Evolutionary conservation across 2,329 filamentous ascomycete species (phyloP), one percentile per base, ranked within the genome.

Genomic region (Pestalotiopsis sp.): DNA sequence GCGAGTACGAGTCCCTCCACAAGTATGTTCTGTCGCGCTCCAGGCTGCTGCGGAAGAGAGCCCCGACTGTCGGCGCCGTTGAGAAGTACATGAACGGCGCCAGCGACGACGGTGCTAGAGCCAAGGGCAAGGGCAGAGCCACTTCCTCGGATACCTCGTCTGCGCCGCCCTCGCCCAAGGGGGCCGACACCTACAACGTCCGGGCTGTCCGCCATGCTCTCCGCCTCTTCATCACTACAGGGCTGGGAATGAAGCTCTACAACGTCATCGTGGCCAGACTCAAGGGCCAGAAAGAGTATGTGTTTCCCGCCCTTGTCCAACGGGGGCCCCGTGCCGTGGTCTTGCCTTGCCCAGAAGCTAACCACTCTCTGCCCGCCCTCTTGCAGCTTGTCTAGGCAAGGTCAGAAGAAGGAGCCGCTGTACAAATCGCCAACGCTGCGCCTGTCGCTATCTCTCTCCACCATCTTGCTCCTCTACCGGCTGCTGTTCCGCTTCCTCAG

Each of bases 401-500:
- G 71, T 3, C 71, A 77, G 67, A 78, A 85, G 73, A 88, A 86
- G 73, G 81, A 86, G 57, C 84, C 88, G 0, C 81, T 90, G 17
- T 86, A 88, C 81, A 88, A 87, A 70, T 93, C 91, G 0, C 85
- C 91, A 0, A 92, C 92, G 27, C 84, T 96, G 64, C 89, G 94
- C 67, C 85, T 97, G 11, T 95, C 94, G 0, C 84, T 95, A 9
- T 96, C 94, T 0, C 86, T 98, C 14, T 95, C 94, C 17, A 88
- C 93, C 2, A 94, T 98, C 71, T 87, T 98, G 23, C 89, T 98
- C 58, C 89, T 97, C 70, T 96, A 99, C 79, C 90, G 96, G 38
- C 85, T 97, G 1, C 89, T 98, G 31, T 94, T 95, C 82, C 93
- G 95, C 69, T 97, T 98, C 85, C 93, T 98, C 75, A 88, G 88